A percentile compares a stretch with the other conserved stretches of the same genome.
Evolutionary conservation across 2,329 filamentous ascomycete genomes (phyloP).

Genomic region (Clonostachys rhizophaga): DNA sequence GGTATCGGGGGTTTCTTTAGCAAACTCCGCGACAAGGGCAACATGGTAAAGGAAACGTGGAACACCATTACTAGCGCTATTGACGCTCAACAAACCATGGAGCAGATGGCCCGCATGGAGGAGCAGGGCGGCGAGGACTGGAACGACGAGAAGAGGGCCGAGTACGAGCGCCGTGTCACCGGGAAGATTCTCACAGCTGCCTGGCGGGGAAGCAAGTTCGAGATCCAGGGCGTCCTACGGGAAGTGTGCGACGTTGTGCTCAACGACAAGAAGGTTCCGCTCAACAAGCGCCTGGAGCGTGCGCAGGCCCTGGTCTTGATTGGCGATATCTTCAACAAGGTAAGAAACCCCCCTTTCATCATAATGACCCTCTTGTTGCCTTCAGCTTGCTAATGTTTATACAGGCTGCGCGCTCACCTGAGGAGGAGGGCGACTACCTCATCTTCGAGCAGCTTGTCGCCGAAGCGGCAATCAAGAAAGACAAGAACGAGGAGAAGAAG

Average conservation of each 20-base stretch:
- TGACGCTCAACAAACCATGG: conserved; percentile 96
- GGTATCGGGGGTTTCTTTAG: conserved; percentile 95
- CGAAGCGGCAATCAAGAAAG: conserved; percentile 93
- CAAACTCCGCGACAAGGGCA: conserved; percentile 92
- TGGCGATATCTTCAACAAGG: conserved; percentile 85
- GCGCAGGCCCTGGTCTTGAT: conserved; percentile 86
- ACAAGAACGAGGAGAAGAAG: conserved; percentile 72
- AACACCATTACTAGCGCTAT: conserved; percentile 95
- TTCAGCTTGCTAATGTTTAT: neutral
- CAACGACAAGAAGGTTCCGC: conserved; percentile 70
- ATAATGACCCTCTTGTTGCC: neutral
- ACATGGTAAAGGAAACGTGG: conserved; percentile 96
- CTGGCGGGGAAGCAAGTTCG: conserved; percentile 94
- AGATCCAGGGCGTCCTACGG: conserved; percentile 92
- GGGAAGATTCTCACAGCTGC: conserved; percentile 97
- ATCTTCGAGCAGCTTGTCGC: conserved; percentile 97
- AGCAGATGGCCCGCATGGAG: conserved; percentile 97
- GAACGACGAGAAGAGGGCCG: conserved; percentile 95
- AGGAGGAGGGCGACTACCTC: conserved; percentile 98
- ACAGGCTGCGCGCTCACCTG: conserved; percentile 81
- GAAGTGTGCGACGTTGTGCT: conserved; percentile 91
- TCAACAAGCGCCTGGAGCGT: conserved; percentile 83
- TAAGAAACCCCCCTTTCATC: conserved; percentile 32
- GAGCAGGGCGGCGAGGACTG: conserved; percentile 93
- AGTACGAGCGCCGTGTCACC: conserved; percentile 93